These are phyloP conservation scores for Monosporozyma servazzii DNA, from an alignment of 805 yeast genomes.

Conservation along the genomic window DNA sequence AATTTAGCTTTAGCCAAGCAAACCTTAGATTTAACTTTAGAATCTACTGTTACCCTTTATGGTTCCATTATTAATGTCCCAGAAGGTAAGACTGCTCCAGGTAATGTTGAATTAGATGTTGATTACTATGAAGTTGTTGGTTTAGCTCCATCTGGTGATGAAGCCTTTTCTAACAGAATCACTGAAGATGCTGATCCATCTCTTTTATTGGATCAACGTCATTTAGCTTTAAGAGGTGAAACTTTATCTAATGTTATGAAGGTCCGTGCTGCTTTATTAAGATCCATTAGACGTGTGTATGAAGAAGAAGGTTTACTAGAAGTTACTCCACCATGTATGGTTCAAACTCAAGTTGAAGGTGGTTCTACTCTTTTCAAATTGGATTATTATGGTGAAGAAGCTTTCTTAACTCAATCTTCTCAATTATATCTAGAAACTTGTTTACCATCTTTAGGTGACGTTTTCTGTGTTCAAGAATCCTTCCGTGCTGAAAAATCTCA, in stretches of 20 bases:
- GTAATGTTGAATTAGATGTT: constrained; percentile 87
- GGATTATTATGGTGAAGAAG: constrained; percentile 95
- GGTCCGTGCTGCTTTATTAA: constrained; percentile 77
- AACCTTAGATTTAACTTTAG: constrained; percentile 79
- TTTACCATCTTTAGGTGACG: constrained; percentile 94
- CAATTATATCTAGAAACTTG: constrained; percentile 95
- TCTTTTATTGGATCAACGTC: constrained; percentile 86
- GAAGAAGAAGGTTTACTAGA: constrained; percentile 68
- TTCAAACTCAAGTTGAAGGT: constrained; percentile 98
- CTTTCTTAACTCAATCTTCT: constrained; percentile 91
- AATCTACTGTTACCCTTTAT: constrained; percentile 69
- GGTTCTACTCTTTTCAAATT: constrained; percentile 91
- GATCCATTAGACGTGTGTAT: constrained; percentile 67
- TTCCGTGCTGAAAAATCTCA: constrained; percentile 99
- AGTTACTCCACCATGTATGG: constrained; percentile 99
- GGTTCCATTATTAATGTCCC: constrained; percentile 82
- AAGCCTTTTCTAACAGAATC: constrained; percentile 86
- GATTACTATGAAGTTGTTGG: constrained; percentile 88
- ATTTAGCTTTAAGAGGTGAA: constrained; percentile 93
- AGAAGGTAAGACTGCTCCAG: constrained; percentile 95
- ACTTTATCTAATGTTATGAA: constrained; percentile 85
- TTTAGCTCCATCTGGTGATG: constrained; percentile 93
- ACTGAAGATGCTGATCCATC: constrained; percentile 94
- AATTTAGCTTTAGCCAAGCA: constrained; percentile 86
- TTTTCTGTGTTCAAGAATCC: constrained; percentile 93